These are phyloP conservation scores for Heritiera littoralis DNA, from an alignment of 345 rosid genomes.

Conservation along the genomic window DNA sequence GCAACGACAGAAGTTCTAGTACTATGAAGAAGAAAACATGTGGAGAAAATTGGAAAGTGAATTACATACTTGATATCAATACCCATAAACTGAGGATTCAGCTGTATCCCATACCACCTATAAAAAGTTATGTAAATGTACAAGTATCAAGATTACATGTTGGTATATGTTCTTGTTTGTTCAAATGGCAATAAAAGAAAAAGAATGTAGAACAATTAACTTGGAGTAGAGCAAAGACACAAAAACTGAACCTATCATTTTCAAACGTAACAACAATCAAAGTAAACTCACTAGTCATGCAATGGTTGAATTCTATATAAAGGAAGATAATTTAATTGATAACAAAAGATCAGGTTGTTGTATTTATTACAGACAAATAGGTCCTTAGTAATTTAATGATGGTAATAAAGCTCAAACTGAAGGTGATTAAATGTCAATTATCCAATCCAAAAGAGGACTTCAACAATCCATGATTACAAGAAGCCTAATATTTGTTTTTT, in stretches of 20 bases:
- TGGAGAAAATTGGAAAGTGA: neutral
- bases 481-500: neutral
- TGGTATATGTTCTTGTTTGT: neutral
- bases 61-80: conserved; percentile 82
- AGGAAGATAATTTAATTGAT: neutral
- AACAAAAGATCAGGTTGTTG: neutral
- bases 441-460: neutral
- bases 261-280: neutral
- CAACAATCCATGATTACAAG: neutral
- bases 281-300: conserved; percentile 1
- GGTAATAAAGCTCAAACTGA: conserved; percentile 6
- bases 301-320: neutral
- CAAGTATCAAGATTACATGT: conserved; percentile 8
- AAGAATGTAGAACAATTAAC: neutral
- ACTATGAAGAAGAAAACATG: neutral
- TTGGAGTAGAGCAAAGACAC: conserved; percentile 17
- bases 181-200: neutral
- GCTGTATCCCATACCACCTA: conserved; percentile 93
- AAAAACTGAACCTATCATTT: neutral
- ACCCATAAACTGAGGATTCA: conserved; percentile 78
- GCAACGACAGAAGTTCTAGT: neutral
- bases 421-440: conserved; percentile 1
- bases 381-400: neutral
- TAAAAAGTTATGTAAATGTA: conserved; percentile 31
- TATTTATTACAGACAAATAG: conserved; percentile 4